Evolutionary conservation across 257 asterid genomes (phyloP), one percentile per base, ranked within the genome.

Genomic region (Forsythia viridissima): DNA sequence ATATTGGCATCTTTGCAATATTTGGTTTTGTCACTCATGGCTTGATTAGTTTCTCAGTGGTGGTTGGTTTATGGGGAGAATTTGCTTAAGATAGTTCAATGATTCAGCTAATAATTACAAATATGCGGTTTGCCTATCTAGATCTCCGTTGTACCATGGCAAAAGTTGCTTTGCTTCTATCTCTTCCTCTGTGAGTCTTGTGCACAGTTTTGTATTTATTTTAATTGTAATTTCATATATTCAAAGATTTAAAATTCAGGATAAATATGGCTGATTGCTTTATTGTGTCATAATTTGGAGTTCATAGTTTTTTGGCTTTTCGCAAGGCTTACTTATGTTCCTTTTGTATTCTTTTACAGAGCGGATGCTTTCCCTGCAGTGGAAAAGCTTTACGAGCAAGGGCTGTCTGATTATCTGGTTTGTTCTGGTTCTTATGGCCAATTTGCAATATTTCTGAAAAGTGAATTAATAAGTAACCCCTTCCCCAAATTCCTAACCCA

Each of bases 351-450:
- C 21, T 76, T 79, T 78, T 85, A 86, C 95, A 96, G 99, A 71
- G 82, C 79, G n/a, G 96, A 93, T 68, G 92, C 80, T 72, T 79
- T 89, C 70, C 80, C 88, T 75, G 85, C 86, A 46, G 85, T 92
- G 80, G 96, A 91, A 82, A 88, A 89, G 87, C 86, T 93, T 80
- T 96, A 87, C 57, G 98, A 96, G 83, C 90, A 87, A 80, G 99
- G 97, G 67, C 86, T 96, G 55, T 88, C 96, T 79, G 99, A 96
- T 86, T 96, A 96, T 82, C 89, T 92, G 96, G 99, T 96, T 76
- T 16, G 91, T 76, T 57, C 39, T 15, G 46, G 86, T 81, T 84
- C 72, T 75, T 80, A 37, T 55, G 52, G 36, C 9, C 20, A 68
- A 37, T 40, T 42, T 76, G 67, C 71, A 66, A 38, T 84, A 57